Conservation (phyloP, 73 alveolate species). For the Blepharisma stoltei region DNA sequence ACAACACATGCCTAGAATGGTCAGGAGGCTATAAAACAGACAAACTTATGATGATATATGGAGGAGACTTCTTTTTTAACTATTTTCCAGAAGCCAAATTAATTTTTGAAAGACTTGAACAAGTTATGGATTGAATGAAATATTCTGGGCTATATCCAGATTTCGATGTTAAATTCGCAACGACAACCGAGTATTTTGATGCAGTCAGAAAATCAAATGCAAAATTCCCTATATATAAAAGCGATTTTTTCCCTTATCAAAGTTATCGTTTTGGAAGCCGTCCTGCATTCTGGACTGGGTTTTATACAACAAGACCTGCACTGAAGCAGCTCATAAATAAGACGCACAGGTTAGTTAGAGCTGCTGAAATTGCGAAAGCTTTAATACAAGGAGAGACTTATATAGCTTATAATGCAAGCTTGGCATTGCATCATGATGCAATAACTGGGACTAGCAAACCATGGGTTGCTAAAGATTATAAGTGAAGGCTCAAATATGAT, state of each 20-base stretch:
- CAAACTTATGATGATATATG: background rate
- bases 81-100: background rate
- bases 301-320: background rate
- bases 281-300: background rate
- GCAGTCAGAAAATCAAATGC: background rate
- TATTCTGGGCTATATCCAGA: background rate
- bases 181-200: background rate
- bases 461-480: background rate
- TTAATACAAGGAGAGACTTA: background rate
- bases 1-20: background rate
- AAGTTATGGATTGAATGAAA: background rate
- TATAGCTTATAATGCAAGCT: background rate
- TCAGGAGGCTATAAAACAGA: background rate
- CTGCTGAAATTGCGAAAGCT: background rate
- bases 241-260: background rate
- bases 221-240: background rate
- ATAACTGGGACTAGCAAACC: slow-evolving; percentile 7
- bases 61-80: background rate
- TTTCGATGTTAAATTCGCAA: background rate
- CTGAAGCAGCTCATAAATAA: background rate
- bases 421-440: slow-evolving; percentile 4
- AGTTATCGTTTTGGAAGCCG: background rate
- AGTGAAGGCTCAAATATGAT: background rate
- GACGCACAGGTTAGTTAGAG: background rate
- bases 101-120: background rate